A percentile compares a stretch with the other conserved stretches of the same genome.
phyloP scores from a whole-genome alignment of 441 rosid species.

The Iberis amara region DNA sequence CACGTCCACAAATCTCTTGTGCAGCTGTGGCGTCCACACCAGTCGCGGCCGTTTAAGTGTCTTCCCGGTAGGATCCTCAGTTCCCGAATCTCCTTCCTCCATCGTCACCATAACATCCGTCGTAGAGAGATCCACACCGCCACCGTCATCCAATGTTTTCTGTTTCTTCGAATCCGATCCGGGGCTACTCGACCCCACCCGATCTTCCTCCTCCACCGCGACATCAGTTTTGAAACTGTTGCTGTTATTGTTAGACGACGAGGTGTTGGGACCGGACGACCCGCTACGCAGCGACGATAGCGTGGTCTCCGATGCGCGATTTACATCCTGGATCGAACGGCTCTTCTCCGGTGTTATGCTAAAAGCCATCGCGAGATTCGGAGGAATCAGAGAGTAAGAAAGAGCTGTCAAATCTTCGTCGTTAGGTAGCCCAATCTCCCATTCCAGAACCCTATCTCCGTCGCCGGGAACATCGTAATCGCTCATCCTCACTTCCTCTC shows the following conservation, averaged over 20 bases:
- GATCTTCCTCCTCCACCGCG: constrained; percentile 29
- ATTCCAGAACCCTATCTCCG: constrained; percentile 50
- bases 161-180: constrained; percentile 46
- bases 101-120: too few species aligned
- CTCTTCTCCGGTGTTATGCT: constrained; percentile 54
- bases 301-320: constrained; percentile 51
- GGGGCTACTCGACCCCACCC: constrained; percentile 30
- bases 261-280: constrained; percentile 30
- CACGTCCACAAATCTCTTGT: constrained; percentile 93
- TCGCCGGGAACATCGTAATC: constrained; percentile 36
- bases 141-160: constrained; percentile 29
- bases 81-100: constrained; percentile 37
- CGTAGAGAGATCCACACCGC: constrained; percentile 41
- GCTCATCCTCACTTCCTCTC: constrained; percentile 58
- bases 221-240: constrained; percentile 10
- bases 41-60: constrained; percentile 69
- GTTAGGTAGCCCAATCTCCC: constrained; percentile 70
- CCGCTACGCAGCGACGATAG: constrained; percentile 39
- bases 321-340: constrained; percentile 50
- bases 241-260: constrained; percentile 3
- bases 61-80: constrained; percentile 49
- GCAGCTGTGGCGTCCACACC: constrained; percentile 98
- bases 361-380: constrained; percentile 69
- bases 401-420: constrained; percentile 59
- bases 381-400: constrained; percentile 52